A percentile compares a stretch with the other conserved stretches of the same genome.
phyloP scores from a whole-genome alignment of 2,329 filamentous ascomycete genomes.

The Sordariomycetes sp. region DNA sequence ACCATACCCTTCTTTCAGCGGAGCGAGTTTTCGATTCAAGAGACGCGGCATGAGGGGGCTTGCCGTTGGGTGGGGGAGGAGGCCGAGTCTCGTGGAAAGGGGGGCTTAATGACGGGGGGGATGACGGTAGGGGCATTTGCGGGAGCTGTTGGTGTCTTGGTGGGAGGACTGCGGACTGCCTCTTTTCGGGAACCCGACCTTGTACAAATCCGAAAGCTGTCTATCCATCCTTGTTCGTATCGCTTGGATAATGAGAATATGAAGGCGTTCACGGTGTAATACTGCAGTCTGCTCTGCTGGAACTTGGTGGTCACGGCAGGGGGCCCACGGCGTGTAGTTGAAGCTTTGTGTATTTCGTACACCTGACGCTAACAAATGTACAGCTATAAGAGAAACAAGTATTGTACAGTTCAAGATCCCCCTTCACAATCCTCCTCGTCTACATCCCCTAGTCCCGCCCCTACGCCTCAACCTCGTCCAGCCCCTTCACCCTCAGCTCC shows the following conservation, averaged over 20 bases:
- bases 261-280: background rate
- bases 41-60: background rate
- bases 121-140: background rate
- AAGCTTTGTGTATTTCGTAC: background rate
- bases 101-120: background rate
- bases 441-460: background rate
- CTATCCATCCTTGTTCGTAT: background rate
- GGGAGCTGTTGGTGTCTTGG: background rate
- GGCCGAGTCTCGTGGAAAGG: background rate
- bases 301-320: background rate
- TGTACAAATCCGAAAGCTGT: background rate
- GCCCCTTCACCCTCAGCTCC: constrained; percentile 57
- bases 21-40: background rate
- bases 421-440: background rate
- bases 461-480: constrained; percentile 25
- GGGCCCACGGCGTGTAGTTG: background rate
- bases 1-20: background rate
- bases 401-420: constrained; percentile 2
- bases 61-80: background rate
- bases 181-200: background rate
- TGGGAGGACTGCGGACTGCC: background rate
- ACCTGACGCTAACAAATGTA: constrained; percentile 1
- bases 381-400: constrained; percentile 1
- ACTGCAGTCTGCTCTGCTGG: background rate
- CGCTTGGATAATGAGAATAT: background rate